Conservation (phyloP, 352 stramenopile species). For the Phytophthora sp. region DNA sequence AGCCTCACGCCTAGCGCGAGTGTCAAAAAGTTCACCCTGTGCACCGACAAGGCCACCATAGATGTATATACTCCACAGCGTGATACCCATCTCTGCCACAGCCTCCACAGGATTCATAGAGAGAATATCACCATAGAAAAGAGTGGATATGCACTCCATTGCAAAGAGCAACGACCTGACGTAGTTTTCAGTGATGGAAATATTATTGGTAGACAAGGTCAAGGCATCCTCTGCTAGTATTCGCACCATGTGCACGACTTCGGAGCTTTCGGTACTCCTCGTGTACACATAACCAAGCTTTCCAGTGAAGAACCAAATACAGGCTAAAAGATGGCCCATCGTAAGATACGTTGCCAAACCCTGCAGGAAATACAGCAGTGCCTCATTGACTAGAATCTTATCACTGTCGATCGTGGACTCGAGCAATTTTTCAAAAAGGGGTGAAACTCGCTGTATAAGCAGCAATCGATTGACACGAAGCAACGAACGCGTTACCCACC, state of each 20-base stretch:
- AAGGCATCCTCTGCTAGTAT: slow-evolving; percentile 8
- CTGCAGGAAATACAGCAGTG: slow-evolving; percentile 48
- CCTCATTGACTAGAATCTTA: slow-evolving; percentile 51
- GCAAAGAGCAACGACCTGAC: slow-evolving; percentile 67
- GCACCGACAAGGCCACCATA: slow-evolving; percentile 69
- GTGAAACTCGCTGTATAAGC: slow-evolving; percentile 36
- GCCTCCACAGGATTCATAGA: slow-evolving; percentile 73
- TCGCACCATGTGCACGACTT: slow-evolving; percentile 9
- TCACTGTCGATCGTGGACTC: slow-evolving; percentile 68
- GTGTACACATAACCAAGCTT: slow-evolving; percentile 44
- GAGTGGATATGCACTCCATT: slow-evolving; percentile 67
- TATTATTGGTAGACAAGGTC: background rate
- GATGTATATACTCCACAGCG: slow-evolving; percentile 74
- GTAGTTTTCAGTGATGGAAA: slow-evolving; percentile 64
- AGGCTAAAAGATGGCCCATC: slow-evolving; percentile 71
- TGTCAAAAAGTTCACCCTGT: slow-evolving; percentile 60
- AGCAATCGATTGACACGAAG: slow-evolving; percentile 68
- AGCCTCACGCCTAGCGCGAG: slow-evolving; percentile 50
- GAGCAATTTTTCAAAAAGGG: slow-evolving; percentile 52
- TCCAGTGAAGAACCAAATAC: slow-evolving; percentile 59
- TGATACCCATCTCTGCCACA: slow-evolving; percentile 58
- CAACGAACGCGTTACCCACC: slow-evolving; percentile 49
- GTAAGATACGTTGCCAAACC: slow-evolving; percentile 54
- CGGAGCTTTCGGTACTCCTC: background rate
- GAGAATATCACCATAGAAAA: slow-evolving; percentile 74